phyloP scores from a whole-genome alignment of 495 filamentous ascomycete species.

The Evansstolkia leycettana region DNA sequence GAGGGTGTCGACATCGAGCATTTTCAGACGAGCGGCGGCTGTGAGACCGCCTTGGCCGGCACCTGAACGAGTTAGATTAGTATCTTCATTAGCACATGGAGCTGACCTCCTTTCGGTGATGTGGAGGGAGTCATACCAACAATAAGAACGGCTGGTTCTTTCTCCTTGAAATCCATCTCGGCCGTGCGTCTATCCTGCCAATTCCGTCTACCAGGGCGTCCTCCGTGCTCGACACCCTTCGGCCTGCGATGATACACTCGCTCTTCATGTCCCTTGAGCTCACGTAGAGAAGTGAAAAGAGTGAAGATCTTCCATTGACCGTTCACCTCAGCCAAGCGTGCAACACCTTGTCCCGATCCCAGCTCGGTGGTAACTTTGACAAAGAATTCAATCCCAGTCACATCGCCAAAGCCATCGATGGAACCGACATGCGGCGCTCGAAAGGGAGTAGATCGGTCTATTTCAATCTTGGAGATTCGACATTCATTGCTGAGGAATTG shows the following conservation, averaged over 20 bases:
- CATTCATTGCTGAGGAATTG: constrained; percentile 30
- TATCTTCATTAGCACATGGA: no score
- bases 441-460: constrained; percentile 34
- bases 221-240: constrained; percentile 35
- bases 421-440: constrained; percentile 32
- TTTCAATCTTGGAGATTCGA: constrained; percentile 28
- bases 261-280: constrained; percentile 39
- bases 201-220: constrained; percentile 41
- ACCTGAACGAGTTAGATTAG: constrained; percentile 16
- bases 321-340: constrained; percentile 36
- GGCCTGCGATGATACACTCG: constrained; percentile 22
- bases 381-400: constrained; percentile 41
- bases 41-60: constrained; percentile 45
- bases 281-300: constrained; percentile 43
- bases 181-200: constrained; percentile 54
- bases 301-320: constrained; percentile 54
- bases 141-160: constrained; percentile 52
- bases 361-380: constrained; percentile 32
- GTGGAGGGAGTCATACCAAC: constrained; percentile 38
- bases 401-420: constrained; percentile 38
- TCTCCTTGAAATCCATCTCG: constrained; percentile 37
- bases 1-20: constrained; percentile 51
- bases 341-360: constrained; percentile 43
- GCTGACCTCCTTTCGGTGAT: no score
- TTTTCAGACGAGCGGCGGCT: constrained; percentile 56